Evolutionary conservation across 2,329 filamentous ascomycete genomes (phyloP).

Genomic region (Monosporascus cannonballus): DNA sequence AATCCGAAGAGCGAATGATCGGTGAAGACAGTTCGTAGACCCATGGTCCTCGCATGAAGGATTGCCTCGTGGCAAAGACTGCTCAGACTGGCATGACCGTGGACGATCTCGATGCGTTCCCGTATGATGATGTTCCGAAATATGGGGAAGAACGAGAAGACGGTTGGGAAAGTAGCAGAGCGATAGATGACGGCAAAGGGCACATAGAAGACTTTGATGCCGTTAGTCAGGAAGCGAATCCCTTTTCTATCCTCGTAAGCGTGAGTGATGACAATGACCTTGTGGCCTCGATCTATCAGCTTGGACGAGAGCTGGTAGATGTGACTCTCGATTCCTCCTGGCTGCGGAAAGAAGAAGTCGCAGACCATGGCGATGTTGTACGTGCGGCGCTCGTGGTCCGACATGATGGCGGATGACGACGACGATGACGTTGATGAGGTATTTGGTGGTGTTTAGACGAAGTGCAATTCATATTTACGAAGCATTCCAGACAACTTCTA

Average conservation of each 20-base stretch:
- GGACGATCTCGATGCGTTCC: constrained; percentile 93
- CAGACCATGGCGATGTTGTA: constrained; percentile 86
- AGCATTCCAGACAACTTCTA: not conserved
- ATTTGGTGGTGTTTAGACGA: not conserved
- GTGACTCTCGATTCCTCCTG: constrained; percentile 93
- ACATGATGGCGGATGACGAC: not conserved
- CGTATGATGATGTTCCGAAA: constrained; percentile 93
- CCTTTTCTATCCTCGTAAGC: constrained; percentile 87
- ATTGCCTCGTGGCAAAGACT: constrained; percentile 93
- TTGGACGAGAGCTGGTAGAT: constrained; percentile 97
- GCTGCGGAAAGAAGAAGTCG: constrained; percentile 99
- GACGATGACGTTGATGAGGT: constrained; percentile 1
- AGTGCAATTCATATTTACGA: constrained; percentile 15
- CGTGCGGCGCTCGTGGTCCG: constrained; percentile 35
- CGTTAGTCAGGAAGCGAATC: constrained; percentile 92
- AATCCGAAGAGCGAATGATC: constrained; percentile 98
- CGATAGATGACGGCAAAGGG: constrained; percentile 96
- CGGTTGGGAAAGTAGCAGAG: constrained; percentile 86
- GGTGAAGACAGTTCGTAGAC: constrained; percentile 89
- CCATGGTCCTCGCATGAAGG: constrained; percentile 92
- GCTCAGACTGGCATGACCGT: constrained; percentile 92
- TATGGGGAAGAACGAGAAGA: constrained; percentile 98
- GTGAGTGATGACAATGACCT: constrained; percentile 96
- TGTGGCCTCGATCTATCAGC: constrained; percentile 94
- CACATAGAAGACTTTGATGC: constrained; percentile 96